Evolutionary conservation across 176 grass and related monocot species (phyloP).

Genomic region (Themeda triandra): DNA sequence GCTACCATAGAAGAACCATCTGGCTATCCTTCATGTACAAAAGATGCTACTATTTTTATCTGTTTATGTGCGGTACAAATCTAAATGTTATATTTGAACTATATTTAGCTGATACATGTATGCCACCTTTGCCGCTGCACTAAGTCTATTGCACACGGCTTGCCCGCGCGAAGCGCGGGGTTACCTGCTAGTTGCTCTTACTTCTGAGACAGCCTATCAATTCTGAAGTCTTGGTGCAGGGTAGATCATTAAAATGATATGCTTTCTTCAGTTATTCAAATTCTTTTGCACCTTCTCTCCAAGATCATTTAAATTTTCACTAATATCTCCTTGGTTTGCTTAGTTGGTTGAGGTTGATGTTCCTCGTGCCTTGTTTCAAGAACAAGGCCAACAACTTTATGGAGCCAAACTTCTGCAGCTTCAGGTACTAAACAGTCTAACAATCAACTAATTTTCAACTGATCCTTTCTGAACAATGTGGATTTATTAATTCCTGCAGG

Average conservation of each 20-base stretch:
- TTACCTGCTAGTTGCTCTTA: too few relatives aligned
- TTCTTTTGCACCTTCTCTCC: background rate
- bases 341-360: constrained; percentile 94
- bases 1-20: too few relatives aligned
- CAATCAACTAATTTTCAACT: constrained; percentile 1
- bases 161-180: too few relatives aligned
- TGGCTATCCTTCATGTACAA: too few relatives aligned
- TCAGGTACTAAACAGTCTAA: constrained; percentile 53
- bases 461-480: constrained; percentile 25
- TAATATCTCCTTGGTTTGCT: constrained; percentile 36
- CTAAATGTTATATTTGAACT: too few relatives aligned
- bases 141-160: too few relatives aligned
- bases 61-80: too few relatives aligned
- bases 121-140: too few relatives aligned
- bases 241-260: background rate
- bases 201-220: constrained; percentile 29
- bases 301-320: background rate
- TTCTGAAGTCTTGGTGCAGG: background rate
- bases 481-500: constrained; percentile 44
- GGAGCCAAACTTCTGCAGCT: constrained; percentile 47
- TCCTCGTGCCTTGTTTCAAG: constrained; percentile 88
- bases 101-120: too few relatives aligned
- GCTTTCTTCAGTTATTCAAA: constrained; percentile 2
- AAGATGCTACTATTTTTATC: too few relatives aligned
- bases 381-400: constrained; percentile 95